Percentiles rank a stretch among this genome's conserved stretches.
Evolutionary conservation across 495 filamentous ascomycete genomes (phyloP).

Genomic region (Neurospora sp.): DNA sequence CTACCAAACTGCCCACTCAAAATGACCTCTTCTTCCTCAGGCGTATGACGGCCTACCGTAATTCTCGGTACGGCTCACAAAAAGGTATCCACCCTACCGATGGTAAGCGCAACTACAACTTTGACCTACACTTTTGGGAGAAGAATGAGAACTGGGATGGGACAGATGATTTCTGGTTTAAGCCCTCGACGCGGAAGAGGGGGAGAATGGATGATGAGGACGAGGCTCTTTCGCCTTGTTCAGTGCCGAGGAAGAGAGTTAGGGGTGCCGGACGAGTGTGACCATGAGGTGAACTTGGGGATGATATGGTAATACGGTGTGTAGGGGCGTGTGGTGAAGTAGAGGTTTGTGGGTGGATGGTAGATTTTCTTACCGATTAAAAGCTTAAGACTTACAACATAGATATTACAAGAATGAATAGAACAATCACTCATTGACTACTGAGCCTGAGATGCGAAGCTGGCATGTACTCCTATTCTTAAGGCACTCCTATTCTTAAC

Average conservation of each 20-base stretch:
- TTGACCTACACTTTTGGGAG: neutral
- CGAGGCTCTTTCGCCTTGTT: neutral
- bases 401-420: neutral
- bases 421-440: neutral
- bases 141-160: neutral
- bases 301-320: neutral
- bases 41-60: neutral
- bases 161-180: neutral
- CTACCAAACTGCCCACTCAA: neutral
- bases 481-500: neutral
- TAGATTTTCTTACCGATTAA: neutral
- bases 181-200: neutral
- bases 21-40: neutral
- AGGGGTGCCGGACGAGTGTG: neutral
- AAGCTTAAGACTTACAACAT: neutral
- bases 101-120: neutral
- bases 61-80: neutral
- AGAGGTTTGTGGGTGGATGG: neutral
- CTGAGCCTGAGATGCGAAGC: neutral
- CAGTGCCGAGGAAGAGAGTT: neutral
- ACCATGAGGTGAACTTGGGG: neutral
- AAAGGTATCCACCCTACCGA: neutral
- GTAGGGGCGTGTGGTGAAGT: neutral
- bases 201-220: neutral
- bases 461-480: too few relatives aligned